Evolutionary conservation across 1,284 basidiomycete species (phyloP), one percentile per base, ranked within the genome.

Genomic region (Ustilago bromivora): DNA sequence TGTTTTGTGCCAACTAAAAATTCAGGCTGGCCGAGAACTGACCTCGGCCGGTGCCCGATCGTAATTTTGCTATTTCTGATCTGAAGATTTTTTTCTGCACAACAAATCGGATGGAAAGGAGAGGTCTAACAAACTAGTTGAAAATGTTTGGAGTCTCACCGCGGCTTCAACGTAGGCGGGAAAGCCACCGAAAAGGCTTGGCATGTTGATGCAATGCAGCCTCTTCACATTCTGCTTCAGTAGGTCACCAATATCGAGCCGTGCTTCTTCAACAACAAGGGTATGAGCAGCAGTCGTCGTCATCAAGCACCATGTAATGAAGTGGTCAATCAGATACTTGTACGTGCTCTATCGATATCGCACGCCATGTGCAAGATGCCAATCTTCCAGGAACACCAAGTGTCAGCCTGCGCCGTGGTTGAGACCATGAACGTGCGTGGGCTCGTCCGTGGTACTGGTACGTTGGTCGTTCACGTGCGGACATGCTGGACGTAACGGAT

Each of bases 41-140:
- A 66, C 64, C 34, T 66, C 64, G 64, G 64, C 64, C 64, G 64
- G 55, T 28, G 11, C 43, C 58, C 28, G 38, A 23, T 46, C n/a
- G 17, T 7, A 17, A 31, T 46, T 8, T 31, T 10, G 23, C 23
- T 9, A 55, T 23, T 17, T 15, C 15, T 15, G 41, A 46, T 46
- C 41, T 28, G 23, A 28, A 3, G 2, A 3, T 13, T 38, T 38
- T 38, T 13, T 7, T 38, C 13, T 38, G 9, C 36, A 13, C 36
- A 38, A 9, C 10, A 13, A 13, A 13, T 13, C 13, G 10, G 36
- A 38, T 7, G 10, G 36, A 38, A 38, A 38, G 36, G 13, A 38
- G 36, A 38, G 36, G 5, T 38, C 36, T 38, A 38, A 38, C 36
- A 28, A 28, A 38, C 36, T 38, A 4, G 36, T 12, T 41, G 6